These are phyloP conservation scores for Podochytrium sp. DNA, from an alignment of 192 early-diverging fungal genomes.

Conservation along the genomic window DNA sequence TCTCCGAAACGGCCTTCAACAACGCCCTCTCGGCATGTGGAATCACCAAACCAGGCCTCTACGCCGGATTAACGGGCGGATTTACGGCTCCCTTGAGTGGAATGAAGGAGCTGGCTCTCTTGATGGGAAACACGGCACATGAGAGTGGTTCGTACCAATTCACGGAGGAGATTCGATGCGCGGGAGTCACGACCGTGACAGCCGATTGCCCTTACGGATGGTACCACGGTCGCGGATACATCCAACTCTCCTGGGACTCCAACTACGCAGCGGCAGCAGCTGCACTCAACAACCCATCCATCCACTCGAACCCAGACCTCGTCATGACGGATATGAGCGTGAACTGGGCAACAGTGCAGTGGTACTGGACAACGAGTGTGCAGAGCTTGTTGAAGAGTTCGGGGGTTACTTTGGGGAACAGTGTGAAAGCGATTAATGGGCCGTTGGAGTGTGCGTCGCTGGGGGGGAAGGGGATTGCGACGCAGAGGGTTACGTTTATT, in stretches of 20 bases:
- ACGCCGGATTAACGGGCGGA: neutral
- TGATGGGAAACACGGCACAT: slow-evolving; percentile 23
- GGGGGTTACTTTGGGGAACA: slow-evolving; percentile 9
- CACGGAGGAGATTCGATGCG: slow-evolving; percentile 10
- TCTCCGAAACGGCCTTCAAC: slow-evolving; percentile 10
- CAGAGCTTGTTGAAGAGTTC: neutral
- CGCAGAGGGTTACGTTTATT: neutral
- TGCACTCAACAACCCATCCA: neutral
- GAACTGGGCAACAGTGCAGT: slow-evolving; percentile 10
- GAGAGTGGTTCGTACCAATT: slow-evolving; percentile 1
- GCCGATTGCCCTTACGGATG: slow-evolving; percentile 15
- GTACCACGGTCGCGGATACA: slow-evolving; percentile 28
- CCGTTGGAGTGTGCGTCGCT: slow-evolving; percentile 1
- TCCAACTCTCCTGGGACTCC: slow-evolving; percentile 13
- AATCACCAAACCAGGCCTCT: slow-evolving; percentile 8
- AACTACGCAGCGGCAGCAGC: slow-evolving; percentile 13
- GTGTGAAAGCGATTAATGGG: slow-evolving; percentile 19
- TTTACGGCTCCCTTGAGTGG: neutral
- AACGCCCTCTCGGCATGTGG: slow-evolving; percentile 16
- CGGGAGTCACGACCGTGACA: neutral
- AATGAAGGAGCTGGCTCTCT: slow-evolving; percentile 14
- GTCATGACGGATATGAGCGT: neutral
- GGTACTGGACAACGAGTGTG: slow-evolving; percentile 18
- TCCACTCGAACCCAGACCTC: slow-evolving; percentile 2
- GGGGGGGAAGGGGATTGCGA: neutral